Base-by-base conservation (phyloP, 2,329 filamentous ascomycete species). In the Bisporella sp. region DNA sequence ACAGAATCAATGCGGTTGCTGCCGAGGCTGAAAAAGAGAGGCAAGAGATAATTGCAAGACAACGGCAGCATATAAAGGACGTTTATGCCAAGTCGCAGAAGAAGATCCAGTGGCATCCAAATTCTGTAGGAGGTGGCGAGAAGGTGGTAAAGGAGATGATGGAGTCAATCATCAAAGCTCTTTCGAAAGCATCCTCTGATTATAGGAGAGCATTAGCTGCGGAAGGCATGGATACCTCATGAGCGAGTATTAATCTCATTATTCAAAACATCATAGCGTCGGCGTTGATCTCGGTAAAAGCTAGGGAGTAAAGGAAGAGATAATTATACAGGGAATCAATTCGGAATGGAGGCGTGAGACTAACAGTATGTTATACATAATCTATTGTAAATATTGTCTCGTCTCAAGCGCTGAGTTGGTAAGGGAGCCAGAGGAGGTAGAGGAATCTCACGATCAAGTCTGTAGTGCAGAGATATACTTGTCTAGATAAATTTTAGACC, bases 1-100 rank as follows among this genome's bases (percentile, higher is more conserved):
- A 85, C 53, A 82, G 93, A 30, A 92, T 97, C 66, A 79, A 86
- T 51, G 83, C 85, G 12, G 87, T 96, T 1, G 87, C 86, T 0
- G 77, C 81, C 11, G 84, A 89, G 60, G 93, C 93, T 0, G 91
- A 96, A 62, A 73, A 73, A 49, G 86, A 88, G 54, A 78, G 88
- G 31, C 74, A 83, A 47, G 74, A 77, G n/a, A 74, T 81, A 48
- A 79, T 95, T 12, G 78, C 81, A 41, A 76, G 73, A 47, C 72
- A 82, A 53, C 89, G 85, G 68, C 76, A 79, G 56, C 82, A 90
- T 60, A 85, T 89, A 12, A 77, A 84, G 47, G 80, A 85, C 50
- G 74, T 87, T 51, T 85, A 83, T 59, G 76, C 87, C 60, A 77
- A 77, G 54, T 93, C 89, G 0, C 83, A 85, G 5, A 87, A 85